phyloP scores from a whole-genome alignment of 2,329 filamentous ascomycete species.

The Fusarium sp. region DNA sequence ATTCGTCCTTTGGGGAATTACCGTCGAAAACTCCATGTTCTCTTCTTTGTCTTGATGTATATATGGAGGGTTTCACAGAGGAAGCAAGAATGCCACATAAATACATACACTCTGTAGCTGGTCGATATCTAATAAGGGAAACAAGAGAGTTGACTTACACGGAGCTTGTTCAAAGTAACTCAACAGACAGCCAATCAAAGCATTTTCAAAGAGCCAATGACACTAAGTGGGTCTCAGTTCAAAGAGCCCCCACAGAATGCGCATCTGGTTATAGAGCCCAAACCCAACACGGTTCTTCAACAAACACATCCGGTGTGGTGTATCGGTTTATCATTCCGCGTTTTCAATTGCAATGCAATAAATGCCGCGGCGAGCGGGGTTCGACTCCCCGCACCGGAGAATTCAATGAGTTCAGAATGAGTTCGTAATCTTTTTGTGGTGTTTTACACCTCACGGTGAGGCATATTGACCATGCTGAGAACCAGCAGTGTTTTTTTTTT shows the following conservation, averaged over 20 bases:
- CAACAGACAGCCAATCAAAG: background rate
- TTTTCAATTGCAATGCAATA: conserved; percentile 23
- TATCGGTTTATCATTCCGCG: conserved; percentile 42
- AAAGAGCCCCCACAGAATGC: background rate
- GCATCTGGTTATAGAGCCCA: fast-evolving
- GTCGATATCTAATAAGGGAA: background rate
- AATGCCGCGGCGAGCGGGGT: conserved; percentile 38
- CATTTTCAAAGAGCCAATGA: too few species aligned
- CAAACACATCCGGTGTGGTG: conserved; percentile 36
- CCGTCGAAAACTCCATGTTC: background rate
- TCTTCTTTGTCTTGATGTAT: background rate
- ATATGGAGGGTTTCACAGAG: background rate
- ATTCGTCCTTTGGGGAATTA: background rate
- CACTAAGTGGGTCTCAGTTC: background rate
- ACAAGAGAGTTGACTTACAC: background rate
- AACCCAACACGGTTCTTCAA: background rate
- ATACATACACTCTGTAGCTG: background rate
- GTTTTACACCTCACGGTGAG: background rate
- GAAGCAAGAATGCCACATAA: background rate
- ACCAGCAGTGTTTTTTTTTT: too few species aligned
- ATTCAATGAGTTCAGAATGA: fast-evolving
- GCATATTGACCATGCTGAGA: background rate
- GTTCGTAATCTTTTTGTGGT: background rate
- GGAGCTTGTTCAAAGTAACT: background rate
- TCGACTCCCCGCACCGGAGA: conserved; percentile 40